Evolutionary conservation across 768 basidiomycete species (phyloP).

Genomic region (Mycena alexandri): DNA sequence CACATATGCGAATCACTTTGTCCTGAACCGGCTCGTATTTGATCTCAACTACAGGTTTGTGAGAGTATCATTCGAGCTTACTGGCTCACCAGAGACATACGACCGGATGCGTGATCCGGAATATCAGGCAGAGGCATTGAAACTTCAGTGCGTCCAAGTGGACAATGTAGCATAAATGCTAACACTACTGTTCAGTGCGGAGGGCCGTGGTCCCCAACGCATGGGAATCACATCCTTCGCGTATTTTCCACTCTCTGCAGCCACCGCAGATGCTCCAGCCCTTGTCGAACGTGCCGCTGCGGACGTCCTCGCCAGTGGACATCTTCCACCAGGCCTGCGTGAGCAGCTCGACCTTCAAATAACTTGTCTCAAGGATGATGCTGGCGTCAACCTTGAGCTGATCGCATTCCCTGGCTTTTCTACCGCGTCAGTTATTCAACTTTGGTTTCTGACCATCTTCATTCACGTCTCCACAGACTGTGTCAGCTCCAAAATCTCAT

Average conservation of each 20-base stretch:
- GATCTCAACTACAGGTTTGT: constrained; percentile 5
- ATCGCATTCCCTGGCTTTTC: constrained; percentile 42
- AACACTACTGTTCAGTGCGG: not conserved
- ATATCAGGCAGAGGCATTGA: constrained; percentile 44
- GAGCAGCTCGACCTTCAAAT: constrained; percentile 58
- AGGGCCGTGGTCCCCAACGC: constrained; percentile 16
- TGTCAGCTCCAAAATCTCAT: not conserved
- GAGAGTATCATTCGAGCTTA: constrained; percentile 11
- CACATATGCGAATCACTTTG: constrained; percentile 46
- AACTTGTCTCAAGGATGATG: constrained; percentile 43
- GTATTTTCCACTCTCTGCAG: constrained; percentile 44
- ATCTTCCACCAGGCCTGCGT: constrained; percentile 47
- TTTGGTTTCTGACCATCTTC: constrained; percentile 27
- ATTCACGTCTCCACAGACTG: constrained; percentile 2
- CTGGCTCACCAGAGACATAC: constrained; percentile 24
- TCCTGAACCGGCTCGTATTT: too few species aligned
- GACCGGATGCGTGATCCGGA: constrained; percentile 47
- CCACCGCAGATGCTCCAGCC: constrained; percentile 28
- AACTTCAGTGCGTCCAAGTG: constrained; percentile 47
- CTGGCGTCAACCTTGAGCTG: constrained; percentile 44
- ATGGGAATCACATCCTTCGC: constrained; percentile 44
- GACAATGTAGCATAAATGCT: not conserved
- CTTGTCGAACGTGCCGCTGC: constrained; percentile 11
- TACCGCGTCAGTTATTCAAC: constrained; percentile 21
- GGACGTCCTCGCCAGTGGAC: constrained; percentile 36